A percentile compares a stretch with the other conserved stretches of the same genome.
phyloP scores from a whole-genome alignment of 2,329 filamentous ascomycete species.

The Fusarium sacchari region DNA sequence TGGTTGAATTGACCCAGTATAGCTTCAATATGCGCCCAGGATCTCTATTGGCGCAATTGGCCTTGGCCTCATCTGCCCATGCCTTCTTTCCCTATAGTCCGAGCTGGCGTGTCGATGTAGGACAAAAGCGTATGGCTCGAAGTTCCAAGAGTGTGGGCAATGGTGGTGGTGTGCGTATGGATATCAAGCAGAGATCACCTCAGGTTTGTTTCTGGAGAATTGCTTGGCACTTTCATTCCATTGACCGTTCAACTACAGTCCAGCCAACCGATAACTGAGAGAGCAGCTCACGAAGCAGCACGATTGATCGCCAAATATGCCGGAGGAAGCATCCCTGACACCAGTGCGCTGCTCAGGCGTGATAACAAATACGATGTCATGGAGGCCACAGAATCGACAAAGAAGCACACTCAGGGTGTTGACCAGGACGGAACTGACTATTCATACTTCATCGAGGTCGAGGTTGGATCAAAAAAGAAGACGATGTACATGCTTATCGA shows the following conservation, averaged over 20 bases:
- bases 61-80: conserved; percentile 55
- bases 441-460: conserved; percentile 70
- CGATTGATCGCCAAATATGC: conserved; percentile 55
- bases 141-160: conserved; percentile 39
- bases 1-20: conserved; percentile 5
- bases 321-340: conserved; percentile 23
- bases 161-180: conserved; percentile 50
- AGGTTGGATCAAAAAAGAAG: conserved; percentile 65
- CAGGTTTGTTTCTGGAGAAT: conserved; percentile 44
- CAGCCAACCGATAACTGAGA: conserved; percentile 46
- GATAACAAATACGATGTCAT: conserved; percentile 60
- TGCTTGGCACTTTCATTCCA: not conserved
- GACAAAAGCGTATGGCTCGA: conserved; percentile 34
- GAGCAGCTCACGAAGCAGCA: conserved; percentile 51
- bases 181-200: conserved; percentile 52
- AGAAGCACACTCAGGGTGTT: conserved; percentile 63
- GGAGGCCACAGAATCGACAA: conserved; percentile 56
- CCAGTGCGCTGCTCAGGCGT: conserved; percentile 47
- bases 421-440: conserved; percentile 73
- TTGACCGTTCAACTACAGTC: conserved; percentile 44
- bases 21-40: conserved; percentile 54
- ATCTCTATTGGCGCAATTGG: conserved; percentile 56
- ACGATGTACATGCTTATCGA: conserved; percentile 71
- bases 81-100: conserved; percentile 62
- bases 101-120: conserved; percentile 46